phyloP scores from a whole-genome alignment of 2,329 filamentous ascomycete species.

The Onygena corvina region DNA sequence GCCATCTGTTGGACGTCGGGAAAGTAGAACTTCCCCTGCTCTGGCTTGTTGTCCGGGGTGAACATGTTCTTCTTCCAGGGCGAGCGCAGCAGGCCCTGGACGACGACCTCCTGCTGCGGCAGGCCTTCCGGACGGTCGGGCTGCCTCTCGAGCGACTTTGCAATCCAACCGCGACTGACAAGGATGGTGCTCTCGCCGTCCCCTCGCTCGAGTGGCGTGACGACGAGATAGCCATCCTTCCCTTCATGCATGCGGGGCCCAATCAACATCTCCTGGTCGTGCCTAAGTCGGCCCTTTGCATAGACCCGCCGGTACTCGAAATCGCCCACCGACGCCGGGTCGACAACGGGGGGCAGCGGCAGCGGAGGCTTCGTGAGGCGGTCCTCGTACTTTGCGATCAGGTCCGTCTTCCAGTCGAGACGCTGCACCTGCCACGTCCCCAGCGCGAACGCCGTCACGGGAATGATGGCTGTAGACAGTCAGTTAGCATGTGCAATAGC shows the following conservation, averaged over 20 bases:
- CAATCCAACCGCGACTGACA: constrained; percentile 86
- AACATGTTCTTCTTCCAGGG: constrained; percentile 98
- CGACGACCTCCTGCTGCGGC: constrained; percentile 56
- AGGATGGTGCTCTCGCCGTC: constrained; percentile 56
- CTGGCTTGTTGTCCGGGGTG: constrained; percentile 77
- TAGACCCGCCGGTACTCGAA: constrained; percentile 86
- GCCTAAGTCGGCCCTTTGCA: constrained; percentile 60
- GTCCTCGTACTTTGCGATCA: constrained; percentile 86
- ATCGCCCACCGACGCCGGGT: constrained; percentile 66
- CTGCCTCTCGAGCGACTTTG: constrained; percentile 59
- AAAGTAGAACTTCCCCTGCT: constrained; percentile 82
- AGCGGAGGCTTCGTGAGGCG: constrained; percentile 74
- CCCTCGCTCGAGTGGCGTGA: constrained; percentile 75
- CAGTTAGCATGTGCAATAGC: too few species aligned
- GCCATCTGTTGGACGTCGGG: constrained; percentile 93
- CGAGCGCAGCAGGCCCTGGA: constrained; percentile 74
- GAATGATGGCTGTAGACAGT: constrained; percentile 55
- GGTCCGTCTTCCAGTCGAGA: constrained; percentile 82
- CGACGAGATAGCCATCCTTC: constrained; percentile 76
- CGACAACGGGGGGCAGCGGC: constrained; percentile 70
- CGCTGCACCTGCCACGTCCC: constrained; percentile 94
- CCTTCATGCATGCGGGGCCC: constrained; percentile 83
- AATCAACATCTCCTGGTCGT: constrained; percentile 93
- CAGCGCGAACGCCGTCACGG: constrained; percentile 75
- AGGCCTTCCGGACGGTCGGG: constrained; percentile 51